Evolutionary conservation across 805 yeast genomes (phyloP).

Genomic region (Torulaspora indica): DNA sequence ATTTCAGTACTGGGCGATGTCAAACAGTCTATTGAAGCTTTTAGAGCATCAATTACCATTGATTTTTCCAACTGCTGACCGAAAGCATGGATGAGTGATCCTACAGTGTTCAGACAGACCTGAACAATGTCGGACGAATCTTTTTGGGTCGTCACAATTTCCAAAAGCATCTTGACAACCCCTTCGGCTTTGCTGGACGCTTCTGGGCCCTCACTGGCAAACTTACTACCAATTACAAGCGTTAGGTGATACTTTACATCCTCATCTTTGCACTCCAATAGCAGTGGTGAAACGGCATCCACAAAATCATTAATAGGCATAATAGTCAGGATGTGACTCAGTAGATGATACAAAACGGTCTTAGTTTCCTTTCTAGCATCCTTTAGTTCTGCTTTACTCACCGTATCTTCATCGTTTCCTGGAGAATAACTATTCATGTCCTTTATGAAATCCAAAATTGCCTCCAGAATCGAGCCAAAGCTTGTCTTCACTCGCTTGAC

Average conservation of each 20-base stretch:
- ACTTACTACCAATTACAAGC: constrained; percentile 58
- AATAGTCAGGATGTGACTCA: constrained; percentile 60
- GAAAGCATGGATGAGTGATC: constrained; percentile 59
- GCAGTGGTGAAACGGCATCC: constrained; percentile 49
- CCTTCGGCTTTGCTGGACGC: constrained; percentile 48
- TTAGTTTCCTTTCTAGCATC: constrained; percentile 35
- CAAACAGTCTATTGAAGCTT: constrained; percentile 48
- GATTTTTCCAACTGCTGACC: constrained; percentile 47
- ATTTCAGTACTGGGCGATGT: constrained; percentile 53
- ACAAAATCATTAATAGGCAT: constrained; percentile 74
- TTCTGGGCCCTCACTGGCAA: constrained; percentile 59
- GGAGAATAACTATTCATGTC: constrained; percentile 9
- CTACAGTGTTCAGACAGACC: constrained; percentile 63
- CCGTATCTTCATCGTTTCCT: constrained; percentile 12
- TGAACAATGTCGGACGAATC: constrained; percentile 51
- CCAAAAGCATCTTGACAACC: constrained; percentile 49
- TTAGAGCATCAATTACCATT: constrained; percentile 47
- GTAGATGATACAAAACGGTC: constrained; percentile 47
- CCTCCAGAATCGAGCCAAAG: constrained; percentile 28
- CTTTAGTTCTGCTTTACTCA: constrained; percentile 18
- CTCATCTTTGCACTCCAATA: constrained; percentile 32
- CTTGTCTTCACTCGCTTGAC: constrained; percentile 20
- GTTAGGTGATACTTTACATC: constrained; percentile 60
- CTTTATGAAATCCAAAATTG: constrained; percentile 24
- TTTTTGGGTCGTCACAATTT: constrained; percentile 29